These are phyloP conservation scores for Mycosphaerella sp. DNA, from an alignment of 2,329 filamentous ascomycete species.

Conservation along the genomic window DNA sequence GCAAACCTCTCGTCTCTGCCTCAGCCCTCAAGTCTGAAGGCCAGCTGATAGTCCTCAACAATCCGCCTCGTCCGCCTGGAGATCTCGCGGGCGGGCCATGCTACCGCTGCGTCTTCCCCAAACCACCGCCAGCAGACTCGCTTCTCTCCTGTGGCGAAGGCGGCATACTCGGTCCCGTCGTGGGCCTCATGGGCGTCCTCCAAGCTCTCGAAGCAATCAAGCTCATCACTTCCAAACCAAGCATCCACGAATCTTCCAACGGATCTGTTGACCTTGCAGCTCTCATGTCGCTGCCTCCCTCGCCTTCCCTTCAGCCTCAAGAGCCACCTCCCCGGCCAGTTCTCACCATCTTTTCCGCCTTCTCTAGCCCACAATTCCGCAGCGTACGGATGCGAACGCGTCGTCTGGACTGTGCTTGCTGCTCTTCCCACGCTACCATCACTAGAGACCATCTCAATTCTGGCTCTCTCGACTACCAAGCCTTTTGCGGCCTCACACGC, in stretches of 20 bases:
- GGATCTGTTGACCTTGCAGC: slow-evolving; percentile 10
- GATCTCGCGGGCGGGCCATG: slow-evolving; percentile 65
- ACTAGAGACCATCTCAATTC: slow-evolving; percentile 53
- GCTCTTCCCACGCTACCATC: slow-evolving; percentile 58
- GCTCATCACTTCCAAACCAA: slow-evolving; percentile 53
- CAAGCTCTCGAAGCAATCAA: slow-evolving; percentile 89
- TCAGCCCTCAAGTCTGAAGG: slow-evolving; percentile 85
- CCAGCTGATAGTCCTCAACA: slow-evolving; percentile 83
- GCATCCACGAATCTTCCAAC: not conserved
- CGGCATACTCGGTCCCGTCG: slow-evolving; percentile 85
- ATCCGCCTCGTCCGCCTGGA: slow-evolving; percentile 60
- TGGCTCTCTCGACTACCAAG: slow-evolving; percentile 62
- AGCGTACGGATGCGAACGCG: slow-evolving; percentile 67
- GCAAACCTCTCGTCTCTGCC: slow-evolving; percentile 78
- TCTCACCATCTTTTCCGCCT: slow-evolving; percentile 52
- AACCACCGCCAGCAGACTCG: slow-evolving; percentile 74
- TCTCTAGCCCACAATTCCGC: slow-evolving; percentile 56
- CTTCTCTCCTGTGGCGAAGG: slow-evolving; percentile 87
- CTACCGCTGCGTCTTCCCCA: slow-evolving; percentile 89
- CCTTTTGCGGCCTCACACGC: slow-evolving; percentile 67
- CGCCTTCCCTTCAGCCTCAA: slow-evolving; percentile 19
- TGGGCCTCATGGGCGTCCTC: slow-evolving; percentile 86
- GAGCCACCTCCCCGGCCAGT: slow-evolving; percentile 33
- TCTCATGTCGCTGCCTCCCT: slow-evolving; percentile 15
- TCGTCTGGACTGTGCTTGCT: slow-evolving; percentile 68